Conservation (phyloP, 768 basidiomycete species). For the Russula dissimulans region DNA sequence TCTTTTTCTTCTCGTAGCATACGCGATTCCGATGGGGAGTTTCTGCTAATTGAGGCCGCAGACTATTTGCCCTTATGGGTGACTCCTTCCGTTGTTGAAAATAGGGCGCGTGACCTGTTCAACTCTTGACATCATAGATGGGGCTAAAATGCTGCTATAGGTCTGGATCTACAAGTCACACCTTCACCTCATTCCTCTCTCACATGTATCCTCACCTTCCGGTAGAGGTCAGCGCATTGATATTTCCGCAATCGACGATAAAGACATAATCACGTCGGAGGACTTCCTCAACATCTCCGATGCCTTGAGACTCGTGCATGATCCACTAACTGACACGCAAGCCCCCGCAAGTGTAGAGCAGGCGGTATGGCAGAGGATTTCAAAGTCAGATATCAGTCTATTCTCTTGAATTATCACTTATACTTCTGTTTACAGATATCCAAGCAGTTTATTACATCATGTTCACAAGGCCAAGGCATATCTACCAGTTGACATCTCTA, state of each 20-base stretch:
- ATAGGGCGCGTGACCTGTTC: constrained; percentile 62
- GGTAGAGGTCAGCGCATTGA: constrained; percentile 38
- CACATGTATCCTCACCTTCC: constrained; percentile 57
- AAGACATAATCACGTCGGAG: constrained; percentile 31
- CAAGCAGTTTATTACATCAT: constrained; percentile 51
- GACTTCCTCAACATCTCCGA: constrained; percentile 51
- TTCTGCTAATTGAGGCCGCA: constrained; percentile 93
- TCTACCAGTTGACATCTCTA: constrained; percentile 72
- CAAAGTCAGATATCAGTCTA: constrained; percentile 35
- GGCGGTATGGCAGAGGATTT: constrained; percentile 61
- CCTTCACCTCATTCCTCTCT: constrained; percentile 81
- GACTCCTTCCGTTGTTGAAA: constrained; percentile 81
- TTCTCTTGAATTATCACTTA: constrained; percentile 1
- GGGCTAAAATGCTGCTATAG: constrained; percentile 34
- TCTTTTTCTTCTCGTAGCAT: constrained; percentile 33
- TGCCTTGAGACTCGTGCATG: constrained; percentile 54
- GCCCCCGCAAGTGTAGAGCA: constrained; percentile 55
- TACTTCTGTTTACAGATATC: constrained; percentile 45
- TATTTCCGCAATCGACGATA: constrained; percentile 47
- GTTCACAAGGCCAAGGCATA: constrained; percentile 72
- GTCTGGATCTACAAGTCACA: constrained; percentile 83
- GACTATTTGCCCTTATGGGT: constrained; percentile 85
- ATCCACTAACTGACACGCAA: constrained; percentile 42
- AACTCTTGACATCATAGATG: not conserved
- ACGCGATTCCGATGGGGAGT: constrained; percentile 91